Evolutionary conservation across 495 filamentous ascomycete genomes (phyloP).

Genomic region (Opeltia flavorubescens): DNA sequence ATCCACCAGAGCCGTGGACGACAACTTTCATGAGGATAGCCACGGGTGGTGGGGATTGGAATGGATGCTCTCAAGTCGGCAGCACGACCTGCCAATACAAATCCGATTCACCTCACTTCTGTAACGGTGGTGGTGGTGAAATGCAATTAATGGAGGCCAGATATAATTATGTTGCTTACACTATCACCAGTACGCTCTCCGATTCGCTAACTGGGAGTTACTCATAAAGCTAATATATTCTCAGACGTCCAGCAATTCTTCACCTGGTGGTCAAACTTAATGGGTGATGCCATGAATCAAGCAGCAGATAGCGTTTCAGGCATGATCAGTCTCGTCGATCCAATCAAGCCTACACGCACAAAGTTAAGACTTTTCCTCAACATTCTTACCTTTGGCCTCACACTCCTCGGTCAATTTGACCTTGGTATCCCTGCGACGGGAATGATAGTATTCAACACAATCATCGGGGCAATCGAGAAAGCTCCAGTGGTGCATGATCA

Average conservation of each 20-base stretch:
- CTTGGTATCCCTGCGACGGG: not conserved
- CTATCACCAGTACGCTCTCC: not conserved
- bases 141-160: not conserved
- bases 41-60: not conserved
- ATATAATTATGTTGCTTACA: slow-evolving; percentile 2
- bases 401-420: not conserved
- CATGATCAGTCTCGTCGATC: slow-evolving; percentile 2
- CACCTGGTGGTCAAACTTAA: not conserved
- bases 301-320: not conserved
- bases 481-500: not conserved
- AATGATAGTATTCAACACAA: not conserved
- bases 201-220: not conserved
- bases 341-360: not conserved
- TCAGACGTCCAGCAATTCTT: slow-evolving; percentile 1
- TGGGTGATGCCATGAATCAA: not conserved
- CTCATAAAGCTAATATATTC: not conserved
- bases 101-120: not conserved
- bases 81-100: not conserved
- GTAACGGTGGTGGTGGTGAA: not conserved
- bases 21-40: slow-evolving; percentile 2
- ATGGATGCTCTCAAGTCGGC: not conserved
- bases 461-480: not conserved
- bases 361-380: not conserved
- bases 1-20: slow-evolving; percentile 3
- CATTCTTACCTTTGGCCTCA: not conserved